Evolutionary conservation across 345 rosid species (phyloP), one percentile per base, ranked within the genome.

Genomic region (Physaria fendleri): DNA sequence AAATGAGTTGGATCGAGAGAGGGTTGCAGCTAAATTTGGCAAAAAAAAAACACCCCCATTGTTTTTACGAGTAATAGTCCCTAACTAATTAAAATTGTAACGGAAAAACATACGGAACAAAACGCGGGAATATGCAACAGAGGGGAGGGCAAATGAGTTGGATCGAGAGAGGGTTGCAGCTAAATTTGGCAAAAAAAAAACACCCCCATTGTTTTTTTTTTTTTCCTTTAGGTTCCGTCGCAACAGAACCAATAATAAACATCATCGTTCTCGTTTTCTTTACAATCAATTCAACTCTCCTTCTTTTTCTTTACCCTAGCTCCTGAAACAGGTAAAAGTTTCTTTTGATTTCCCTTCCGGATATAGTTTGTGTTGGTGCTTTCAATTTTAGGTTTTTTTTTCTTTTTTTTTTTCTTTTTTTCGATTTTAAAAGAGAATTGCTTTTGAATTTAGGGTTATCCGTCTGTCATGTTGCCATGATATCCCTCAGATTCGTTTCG

Each of bases 151-250:
- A 12, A 15, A 68, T 68, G 73, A 60, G 72, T 59, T 68, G 72
- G 55, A 50, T 50, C 40, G 30, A 59, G 49, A 8, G 65, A 45
- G 59, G 59, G 59, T 66, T 28, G 25, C 61, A 33, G 39, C 72
- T 66, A 68, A 24, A 42, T 59, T 68, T 59, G 72, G 66, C 72
- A 68, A 51, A 37, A 59, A 30, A n/a, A n/a, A n/a, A n/a, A n/a
- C n/a, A n/a, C n/a, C 47, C 46, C 13, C n/a, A 1, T 3, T 22
- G 24, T 22, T 22, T 22, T 22, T 22, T 38, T 47, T 42, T 8
- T 17, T 51, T 59, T 33, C 4, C 18, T 1, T 59, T 32, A 9
- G 29, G 38, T 50, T 51, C 46, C 45, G 1, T 59, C 47, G 42
- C 59, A 32, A 32, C 45, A 40, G 42, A 39, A 62, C 28, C 3